Conservation (phyloP, 2,329 filamentous ascomycete genomes). For the Penicillium sp. region DNA sequence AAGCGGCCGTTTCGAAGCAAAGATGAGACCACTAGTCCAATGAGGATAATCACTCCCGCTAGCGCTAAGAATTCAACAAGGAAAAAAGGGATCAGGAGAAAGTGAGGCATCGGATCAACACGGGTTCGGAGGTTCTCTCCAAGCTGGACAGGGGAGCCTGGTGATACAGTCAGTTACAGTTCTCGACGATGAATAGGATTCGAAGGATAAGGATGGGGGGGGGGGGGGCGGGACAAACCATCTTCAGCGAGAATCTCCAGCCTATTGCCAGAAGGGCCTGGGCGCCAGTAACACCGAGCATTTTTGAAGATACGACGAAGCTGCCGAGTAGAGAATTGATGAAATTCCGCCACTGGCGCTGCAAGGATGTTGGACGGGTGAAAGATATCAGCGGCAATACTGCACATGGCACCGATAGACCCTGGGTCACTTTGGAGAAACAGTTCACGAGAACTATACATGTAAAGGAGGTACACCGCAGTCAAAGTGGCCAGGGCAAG, state of each 20-base stretch:
- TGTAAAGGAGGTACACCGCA: constrained; percentile 21
- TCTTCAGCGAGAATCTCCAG: constrained; percentile 26
- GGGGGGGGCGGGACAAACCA: constrained; percentile 13
- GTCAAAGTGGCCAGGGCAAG: constrained; percentile 20
- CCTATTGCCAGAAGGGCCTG: constrained; percentile 20
- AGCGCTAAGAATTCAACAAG: constrained; percentile 28
- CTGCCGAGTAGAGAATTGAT: constrained; percentile 29
- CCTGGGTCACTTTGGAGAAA: constrained; percentile 28
- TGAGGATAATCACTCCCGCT: constrained; percentile 25
- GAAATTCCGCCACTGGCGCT: constrained; percentile 22
- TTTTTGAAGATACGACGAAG: constrained; percentile 25
- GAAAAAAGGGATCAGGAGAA: constrained; percentile 29
- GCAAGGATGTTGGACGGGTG: constrained; percentile 23
- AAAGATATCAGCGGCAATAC: constrained; percentile 27
- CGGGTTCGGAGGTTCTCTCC: constrained; percentile 20
- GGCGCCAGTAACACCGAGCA: constrained; percentile 25
- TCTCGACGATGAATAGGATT: neutral
- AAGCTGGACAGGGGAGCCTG: constrained; percentile 21
- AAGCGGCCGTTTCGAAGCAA: constrained; percentile 25
- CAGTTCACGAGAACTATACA: constrained; percentile 24
- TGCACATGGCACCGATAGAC: constrained; percentile 31
- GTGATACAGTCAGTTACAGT: constrained; percentile 1
- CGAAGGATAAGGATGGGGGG: too few species aligned
- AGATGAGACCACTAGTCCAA: constrained; percentile 24
- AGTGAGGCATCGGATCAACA: constrained; percentile 28